phyloP scores from a whole-genome alignment of 345 rosid species.

The Alliaria petiolata region DNA sequence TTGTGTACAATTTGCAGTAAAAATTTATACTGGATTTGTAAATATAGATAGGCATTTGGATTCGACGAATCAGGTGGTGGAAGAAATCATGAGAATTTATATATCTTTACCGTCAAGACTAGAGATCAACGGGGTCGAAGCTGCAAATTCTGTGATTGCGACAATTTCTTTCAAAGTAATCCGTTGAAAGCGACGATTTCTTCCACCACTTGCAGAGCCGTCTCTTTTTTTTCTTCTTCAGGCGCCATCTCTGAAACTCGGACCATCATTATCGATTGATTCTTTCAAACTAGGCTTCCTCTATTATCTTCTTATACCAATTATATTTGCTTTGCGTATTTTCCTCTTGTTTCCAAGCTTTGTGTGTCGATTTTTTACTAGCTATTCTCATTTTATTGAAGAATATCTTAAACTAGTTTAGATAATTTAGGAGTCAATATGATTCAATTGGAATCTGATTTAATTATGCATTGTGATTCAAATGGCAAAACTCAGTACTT shows the following conservation, averaged over 20 bases:
- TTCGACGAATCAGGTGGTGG: no score
- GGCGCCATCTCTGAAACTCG: background rate
- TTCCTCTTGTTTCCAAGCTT: background rate
- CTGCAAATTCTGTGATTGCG: no score
- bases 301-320: background rate
- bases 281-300: background rate
- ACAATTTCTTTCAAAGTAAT: no score
- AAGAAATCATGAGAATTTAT: no score
- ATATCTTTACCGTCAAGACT: no score
- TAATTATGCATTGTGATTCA: background rate
- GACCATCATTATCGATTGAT: background rate
- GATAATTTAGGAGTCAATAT: background rate
- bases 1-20: no score
- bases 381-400: background rate
- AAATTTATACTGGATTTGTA: no score
- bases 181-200: background rate
- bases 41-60: no score
- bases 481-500: background rate
- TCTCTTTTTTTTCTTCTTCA: background rate
- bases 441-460: conserved; percentile 10
- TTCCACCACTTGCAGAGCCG: background rate
- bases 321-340: background rate
- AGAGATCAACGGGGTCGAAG: no score
- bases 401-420: background rate
- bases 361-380: background rate